Conservation (phyloP, 306 rosid species). For the Rosa persica region DNA sequence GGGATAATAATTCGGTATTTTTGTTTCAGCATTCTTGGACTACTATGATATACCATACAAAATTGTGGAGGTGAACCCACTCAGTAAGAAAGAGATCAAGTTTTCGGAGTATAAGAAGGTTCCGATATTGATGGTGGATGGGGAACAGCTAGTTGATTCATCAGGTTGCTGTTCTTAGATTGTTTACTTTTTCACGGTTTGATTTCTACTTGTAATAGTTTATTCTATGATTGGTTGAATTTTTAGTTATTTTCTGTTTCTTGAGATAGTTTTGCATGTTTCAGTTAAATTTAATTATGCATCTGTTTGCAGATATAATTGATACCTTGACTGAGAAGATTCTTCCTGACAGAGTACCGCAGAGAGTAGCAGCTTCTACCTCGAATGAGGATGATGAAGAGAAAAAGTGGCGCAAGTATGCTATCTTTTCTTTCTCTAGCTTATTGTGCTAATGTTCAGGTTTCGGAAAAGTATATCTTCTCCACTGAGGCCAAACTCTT, state of each 20-base stretch:
- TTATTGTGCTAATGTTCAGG: background rate
- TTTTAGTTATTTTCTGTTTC: background rate
- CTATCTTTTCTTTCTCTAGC: conserved; percentile 20
- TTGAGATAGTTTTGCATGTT: background rate
- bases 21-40: conserved; percentile 80
- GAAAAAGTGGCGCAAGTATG: conserved; percentile 86
- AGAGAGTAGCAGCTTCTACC: conserved; percentile 34
- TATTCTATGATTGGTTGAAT: background rate
- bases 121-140: conserved; percentile 90
- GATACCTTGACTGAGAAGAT: conserved; percentile 58
- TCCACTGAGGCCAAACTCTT: background rate
- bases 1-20: conserved; percentile 22
- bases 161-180: conserved; percentile 57
- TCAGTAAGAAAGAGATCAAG: conserved; percentile 94
- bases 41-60: conserved; percentile 84
- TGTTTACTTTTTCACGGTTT: conserved; percentile 6
- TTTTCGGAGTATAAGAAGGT: conserved; percentile 96
- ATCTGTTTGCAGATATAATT: conserved; percentile 64
- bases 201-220: background rate
- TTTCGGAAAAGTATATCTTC: background rate
- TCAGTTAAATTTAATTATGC: conserved; percentile 7
- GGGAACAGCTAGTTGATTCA: conserved; percentile 90
- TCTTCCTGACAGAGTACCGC: conserved; percentile 34
- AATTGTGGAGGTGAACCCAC: conserved; percentile 92
- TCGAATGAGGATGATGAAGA: conserved; percentile 67